Percentiles rank a stretch among this genome's conserved stretches.
Evolutionary conservation across 2,329 filamentous ascomycete species (phyloP).

Genomic region (Eurotiales sp.): DNA sequence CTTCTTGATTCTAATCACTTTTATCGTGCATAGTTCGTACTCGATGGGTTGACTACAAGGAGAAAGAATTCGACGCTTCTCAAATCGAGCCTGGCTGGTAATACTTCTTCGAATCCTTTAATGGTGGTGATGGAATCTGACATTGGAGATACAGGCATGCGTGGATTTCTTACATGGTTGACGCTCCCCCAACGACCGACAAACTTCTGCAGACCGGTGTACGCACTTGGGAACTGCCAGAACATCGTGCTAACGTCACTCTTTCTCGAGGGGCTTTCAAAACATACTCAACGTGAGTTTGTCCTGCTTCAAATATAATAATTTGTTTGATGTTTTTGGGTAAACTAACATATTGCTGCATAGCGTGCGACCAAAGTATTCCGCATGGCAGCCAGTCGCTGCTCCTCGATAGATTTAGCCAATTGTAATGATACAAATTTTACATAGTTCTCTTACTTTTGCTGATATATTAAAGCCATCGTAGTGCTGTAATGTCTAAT

Average conservation of each 20-base stretch:
- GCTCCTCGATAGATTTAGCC: conserved; percentile 15
- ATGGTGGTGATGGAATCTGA: background rate
- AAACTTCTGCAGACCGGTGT: conserved; percentile 63
- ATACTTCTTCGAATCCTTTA: conserved; percentile 15
- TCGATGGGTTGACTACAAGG: conserved; percentile 96
- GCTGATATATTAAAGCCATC: background rate
- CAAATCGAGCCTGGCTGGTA: conserved; percentile 91
- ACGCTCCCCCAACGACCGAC: conserved; percentile 78
- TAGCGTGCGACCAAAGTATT: conserved; percentile 14
- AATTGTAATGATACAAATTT: conserved; percentile 11
- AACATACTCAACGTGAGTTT: conserved; percentile 87
- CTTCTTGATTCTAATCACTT: too few relatives aligned
- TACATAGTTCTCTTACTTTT: background rate
- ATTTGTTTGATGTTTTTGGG: background rate
- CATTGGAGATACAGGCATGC: conserved; percentile 64
- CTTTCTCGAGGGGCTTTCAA: conserved; percentile 75
- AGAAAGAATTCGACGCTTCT: conserved; percentile 59
- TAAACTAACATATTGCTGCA: background rate
- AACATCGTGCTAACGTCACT: conserved; percentile 73
- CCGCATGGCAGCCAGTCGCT: conserved; percentile 16
- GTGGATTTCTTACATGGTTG: conserved; percentile 92
- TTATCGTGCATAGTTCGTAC: conserved; percentile 65
- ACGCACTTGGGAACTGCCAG: conserved; percentile 71
- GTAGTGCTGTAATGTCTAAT: conserved; percentile 10
- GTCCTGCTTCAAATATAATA: background rate